Conservation (phyloP, 1,139 yeast species). For the Pichia sp. region DNA sequence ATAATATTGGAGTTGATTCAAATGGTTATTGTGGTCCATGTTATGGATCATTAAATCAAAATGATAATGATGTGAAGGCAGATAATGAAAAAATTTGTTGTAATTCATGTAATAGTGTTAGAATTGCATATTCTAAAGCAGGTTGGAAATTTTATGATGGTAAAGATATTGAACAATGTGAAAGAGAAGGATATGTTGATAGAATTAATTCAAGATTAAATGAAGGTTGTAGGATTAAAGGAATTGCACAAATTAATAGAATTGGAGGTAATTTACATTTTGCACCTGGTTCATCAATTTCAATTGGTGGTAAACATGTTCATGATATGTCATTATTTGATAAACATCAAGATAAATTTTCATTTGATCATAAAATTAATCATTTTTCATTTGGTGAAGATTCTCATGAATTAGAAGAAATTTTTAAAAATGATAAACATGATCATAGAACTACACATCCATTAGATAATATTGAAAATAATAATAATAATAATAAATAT, state of each 20-base stretch:
- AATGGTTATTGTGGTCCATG: slow-evolving; percentile 74
- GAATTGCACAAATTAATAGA: slow-evolving; percentile 73
- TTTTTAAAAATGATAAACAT: slow-evolving; percentile 19
- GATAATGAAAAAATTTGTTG: slow-evolving; percentile 55
- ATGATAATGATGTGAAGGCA: slow-evolving; percentile 38
- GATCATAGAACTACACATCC: slow-evolving; percentile 56
- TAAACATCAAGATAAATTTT: slow-evolving; percentile 47
- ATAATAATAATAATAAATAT: slow-evolving; percentile 42
- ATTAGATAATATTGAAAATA: slow-evolving; percentile 49
- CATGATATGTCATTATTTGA: slow-evolving; percentile 79
- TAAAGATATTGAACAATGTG: slow-evolving; percentile 80
- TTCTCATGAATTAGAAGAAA: slow-evolving; percentile 31
- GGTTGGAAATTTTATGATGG: slow-evolving; percentile 94
- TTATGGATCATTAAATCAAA: slow-evolving; percentile 75
- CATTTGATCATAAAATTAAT: slow-evolving; percentile 69
- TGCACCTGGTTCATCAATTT: slow-evolving; percentile 81
- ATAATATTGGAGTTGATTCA: slow-evolving; percentile 17
- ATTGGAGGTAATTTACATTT: slow-evolving; percentile 89
- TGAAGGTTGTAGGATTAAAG: slow-evolving; percentile 87
- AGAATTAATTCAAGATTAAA: slow-evolving; percentile 50
- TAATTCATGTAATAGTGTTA: slow-evolving; percentile 78
- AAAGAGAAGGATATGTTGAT: slow-evolving; percentile 73
- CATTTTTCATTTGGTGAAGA: slow-evolving; percentile 80
- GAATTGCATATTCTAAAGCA: slow-evolving; percentile 65
- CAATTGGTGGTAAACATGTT: slow-evolving; percentile 53